These are phyloP conservation scores for Rhodamnia rubescens DNA, from an alignment of 345 rosid genomes.

Conservation along the genomic window DNA sequence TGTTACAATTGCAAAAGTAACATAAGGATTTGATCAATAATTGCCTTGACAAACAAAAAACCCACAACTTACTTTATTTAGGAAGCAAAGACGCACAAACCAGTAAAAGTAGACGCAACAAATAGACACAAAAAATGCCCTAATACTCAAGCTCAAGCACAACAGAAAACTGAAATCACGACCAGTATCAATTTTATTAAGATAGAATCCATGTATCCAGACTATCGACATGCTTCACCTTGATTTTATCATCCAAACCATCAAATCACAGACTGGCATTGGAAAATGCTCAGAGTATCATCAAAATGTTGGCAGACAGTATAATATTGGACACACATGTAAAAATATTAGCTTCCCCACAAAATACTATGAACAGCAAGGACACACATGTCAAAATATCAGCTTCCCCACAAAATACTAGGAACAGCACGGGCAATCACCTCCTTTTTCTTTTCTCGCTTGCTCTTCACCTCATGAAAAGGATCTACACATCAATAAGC, in stretches of 20 bases:
- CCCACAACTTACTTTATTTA: neutral
- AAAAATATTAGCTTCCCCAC: neutral
- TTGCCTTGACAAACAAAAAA: neutral
- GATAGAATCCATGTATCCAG: neutral
- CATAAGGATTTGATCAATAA: neutral
- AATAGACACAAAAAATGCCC: neutral
- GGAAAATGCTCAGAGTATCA: neutral
- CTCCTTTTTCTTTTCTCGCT: constrained; percentile 91
- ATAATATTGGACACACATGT: neutral
- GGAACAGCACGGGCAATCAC: constrained; percentile 16
- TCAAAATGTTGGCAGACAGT: neutral
- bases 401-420: neutral
- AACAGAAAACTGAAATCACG: neutral
- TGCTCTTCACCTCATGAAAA: constrained; percentile 95
- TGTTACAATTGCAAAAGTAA: neutral
- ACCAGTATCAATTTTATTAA: neutral
- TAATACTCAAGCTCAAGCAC: neutral
- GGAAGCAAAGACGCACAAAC: neutral
- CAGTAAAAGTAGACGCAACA: neutral
- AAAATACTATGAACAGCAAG: neutral
- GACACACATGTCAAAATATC: neutral
- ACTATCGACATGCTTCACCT: neutral
- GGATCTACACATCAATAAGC: constrained; percentile 50
- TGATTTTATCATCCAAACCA: neutral
- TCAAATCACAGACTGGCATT: neutral